phyloP scores from a whole-genome alignment of 345 rosid species.

The Boechera retrofracta region DNA sequence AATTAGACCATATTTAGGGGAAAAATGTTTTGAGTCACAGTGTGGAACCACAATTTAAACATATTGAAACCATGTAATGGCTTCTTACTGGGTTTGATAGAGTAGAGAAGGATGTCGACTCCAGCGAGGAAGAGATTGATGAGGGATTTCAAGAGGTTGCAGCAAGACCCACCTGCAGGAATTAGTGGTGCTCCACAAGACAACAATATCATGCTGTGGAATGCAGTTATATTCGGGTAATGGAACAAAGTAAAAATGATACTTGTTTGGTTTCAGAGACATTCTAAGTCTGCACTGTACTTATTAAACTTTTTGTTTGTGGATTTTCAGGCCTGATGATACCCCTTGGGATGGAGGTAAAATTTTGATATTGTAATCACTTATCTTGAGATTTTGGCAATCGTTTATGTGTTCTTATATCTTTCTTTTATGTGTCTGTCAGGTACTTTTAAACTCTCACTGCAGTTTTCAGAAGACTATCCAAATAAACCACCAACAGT shows the following conservation, averaged over 20 bases:
- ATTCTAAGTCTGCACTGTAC: not conserved
- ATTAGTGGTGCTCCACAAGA: constrained; percentile 80
- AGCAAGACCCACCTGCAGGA: constrained; percentile 78
- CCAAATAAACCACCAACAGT: constrained; percentile 85
- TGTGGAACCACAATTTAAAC: not conserved
- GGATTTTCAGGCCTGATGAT: constrained; percentile 65
- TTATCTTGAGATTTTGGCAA: not conserved
- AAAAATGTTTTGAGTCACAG: not conserved
- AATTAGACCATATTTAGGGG: not conserved
- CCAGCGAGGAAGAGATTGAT: constrained; percentile 77
- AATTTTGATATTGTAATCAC: not conserved
- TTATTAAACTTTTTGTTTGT: constrained; percentile 25
- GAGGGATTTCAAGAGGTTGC: constrained; percentile 81
- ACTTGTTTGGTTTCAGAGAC: not conserved
- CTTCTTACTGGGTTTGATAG: constrained; percentile 12
- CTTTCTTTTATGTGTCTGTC: constrained; percentile 30
- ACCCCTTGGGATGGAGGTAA: constrained; percentile 83
- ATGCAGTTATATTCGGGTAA: constrained; percentile 80
- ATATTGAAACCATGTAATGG: not conserved
- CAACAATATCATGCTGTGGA: constrained; percentile 72
- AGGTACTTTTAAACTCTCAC: constrained; percentile 80
- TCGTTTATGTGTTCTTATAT: not conserved
- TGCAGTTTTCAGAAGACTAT: constrained; percentile 80
- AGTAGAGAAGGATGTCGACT: constrained; percentile 61
- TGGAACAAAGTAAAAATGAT: not conserved